These are phyloP conservation scores for Moniliophthora roreri DNA, from an alignment of 1,284 basidiomycete genomes.

Conservation along the genomic window DNA sequence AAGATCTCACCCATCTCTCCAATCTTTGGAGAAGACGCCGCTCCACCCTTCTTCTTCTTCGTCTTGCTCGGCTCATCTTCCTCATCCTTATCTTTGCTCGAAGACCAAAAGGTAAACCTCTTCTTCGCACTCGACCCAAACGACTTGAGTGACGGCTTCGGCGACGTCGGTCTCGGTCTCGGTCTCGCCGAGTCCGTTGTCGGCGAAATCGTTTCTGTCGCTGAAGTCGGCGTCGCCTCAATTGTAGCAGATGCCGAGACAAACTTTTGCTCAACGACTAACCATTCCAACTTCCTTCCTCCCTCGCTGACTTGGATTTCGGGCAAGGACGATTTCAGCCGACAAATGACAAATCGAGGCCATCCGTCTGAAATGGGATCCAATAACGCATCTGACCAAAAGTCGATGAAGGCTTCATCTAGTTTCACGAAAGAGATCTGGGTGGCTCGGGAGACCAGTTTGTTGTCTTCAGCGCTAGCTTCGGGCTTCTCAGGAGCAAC, in stretches of 20 bases:
- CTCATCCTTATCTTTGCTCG: slow-evolving; percentile 22
- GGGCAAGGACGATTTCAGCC: slow-evolving; percentile 44
- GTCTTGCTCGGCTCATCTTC: slow-evolving; percentile 21
- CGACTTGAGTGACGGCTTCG: slow-evolving; percentile 48
- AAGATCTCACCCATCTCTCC: slow-evolving; percentile 70
- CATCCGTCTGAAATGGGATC: slow-evolving; percentile 62
- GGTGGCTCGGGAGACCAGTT: slow-evolving; percentile 39
- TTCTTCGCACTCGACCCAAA: slow-evolving; percentile 47
- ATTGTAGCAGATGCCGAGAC: slow-evolving; percentile 29
- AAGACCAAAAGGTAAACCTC: slow-evolving; percentile 59
- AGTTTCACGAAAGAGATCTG: slow-evolving; percentile 51
- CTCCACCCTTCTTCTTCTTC: slow-evolving; percentile 30
- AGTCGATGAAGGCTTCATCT: slow-evolving; percentile 78
- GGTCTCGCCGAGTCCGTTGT: slow-evolving; percentile 19
- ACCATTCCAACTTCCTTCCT: slow-evolving; percentile 44
- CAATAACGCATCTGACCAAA: slow-evolving; percentile 69
- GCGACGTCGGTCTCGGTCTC: slow-evolving; percentile 38
- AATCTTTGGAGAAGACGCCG: slow-evolving; percentile 34
- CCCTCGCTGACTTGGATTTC: slow-evolving; percentile 27
- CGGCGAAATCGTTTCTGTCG: slow-evolving; percentile 21
- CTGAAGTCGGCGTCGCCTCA: slow-evolving; percentile 29
- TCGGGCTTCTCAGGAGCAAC: slow-evolving; percentile 4
- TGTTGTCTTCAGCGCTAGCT: slow-evolving; percentile 18
- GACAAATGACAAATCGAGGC: slow-evolving; percentile 69
- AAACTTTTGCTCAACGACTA: slow-evolving; percentile 64